Base-by-base conservation (phyloP, 495 filamentous ascomycete species). In the Penicillium paradoxum region DNA sequence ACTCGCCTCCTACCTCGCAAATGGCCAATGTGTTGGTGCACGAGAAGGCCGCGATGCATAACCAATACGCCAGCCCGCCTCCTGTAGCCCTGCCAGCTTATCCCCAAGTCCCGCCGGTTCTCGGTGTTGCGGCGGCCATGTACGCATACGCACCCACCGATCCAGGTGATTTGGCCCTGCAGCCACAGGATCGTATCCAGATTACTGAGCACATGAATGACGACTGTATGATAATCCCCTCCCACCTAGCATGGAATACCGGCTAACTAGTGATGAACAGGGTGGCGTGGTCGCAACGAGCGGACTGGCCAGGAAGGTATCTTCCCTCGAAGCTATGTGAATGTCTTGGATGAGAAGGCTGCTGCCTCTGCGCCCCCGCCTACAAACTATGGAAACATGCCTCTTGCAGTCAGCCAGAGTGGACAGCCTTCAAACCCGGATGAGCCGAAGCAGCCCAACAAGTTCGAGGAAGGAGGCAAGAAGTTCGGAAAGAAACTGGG, bases 151-250 rank as follows among this genome's bases (percentile, higher is more conserved):
- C 75, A 22, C 86, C 84, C 13, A 78, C 83, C 27, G 89, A 96
- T 55, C 72, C 83, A 6, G 88, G 89, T 33, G 93, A 97, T 67
- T 75, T 91, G 48, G 79, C 79, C 1, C 79, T 98, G 57, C 76
- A 83, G 51, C 82, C 82, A 24, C 83, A 90, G 60, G 91, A 96
- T 70, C 77, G 79, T 19, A 75, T 98, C 57, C 78, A 82, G 43
- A 86, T 98, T 22, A 75, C 81, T 42, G 88, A 96, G 66, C 89
- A 96, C 71, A 90, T 95, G 83, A 97, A 97, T 59, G 83, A 82
- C 17, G 93, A 98, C 62, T 98, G 93, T 95, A 75, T 54, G 73
- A 62, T 58, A 22, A 25, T 30, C 21, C 36, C 19, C 13, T 14
- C 15, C 1, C 10, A 24, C 22, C 10, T 21, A 21, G 39, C 19